phyloP scores from a whole-genome alignment of 2,329 filamentous ascomycete genomes.

The Corynespora cassiicola region DNA sequence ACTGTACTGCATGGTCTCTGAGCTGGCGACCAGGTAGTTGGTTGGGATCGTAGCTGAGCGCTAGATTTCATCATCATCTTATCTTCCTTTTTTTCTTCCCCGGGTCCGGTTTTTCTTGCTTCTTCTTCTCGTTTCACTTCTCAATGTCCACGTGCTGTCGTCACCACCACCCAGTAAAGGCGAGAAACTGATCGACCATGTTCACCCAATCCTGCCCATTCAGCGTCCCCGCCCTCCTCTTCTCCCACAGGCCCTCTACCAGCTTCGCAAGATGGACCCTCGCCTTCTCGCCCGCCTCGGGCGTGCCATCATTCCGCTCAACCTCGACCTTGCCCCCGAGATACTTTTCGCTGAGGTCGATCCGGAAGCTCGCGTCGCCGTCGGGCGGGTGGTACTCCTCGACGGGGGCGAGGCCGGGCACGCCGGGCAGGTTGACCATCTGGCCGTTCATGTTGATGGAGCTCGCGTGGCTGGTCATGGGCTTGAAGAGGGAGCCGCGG shows the following conservation, averaged over 20 bases:
- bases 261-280: constrained; percentile 25
- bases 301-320: constrained; percentile 40
- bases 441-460: constrained; percentile 27
- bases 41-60: too few relatives aligned
- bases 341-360: constrained; percentile 46
- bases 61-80: too few relatives aligned
- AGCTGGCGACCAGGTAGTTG: too few relatives aligned
- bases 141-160: constrained; percentile 6
- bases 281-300: constrained; percentile 36
- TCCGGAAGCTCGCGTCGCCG: constrained; percentile 44
- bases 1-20: too few relatives aligned
- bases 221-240: constrained; percentile 33
- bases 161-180: constrained; percentile 39
- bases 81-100: too few relatives aligned
- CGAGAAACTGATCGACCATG: constrained; percentile 43
- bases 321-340: constrained; percentile 37
- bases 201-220: constrained; percentile 43
- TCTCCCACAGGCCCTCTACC: constrained; percentile 40
- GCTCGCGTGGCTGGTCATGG: constrained; percentile 29
- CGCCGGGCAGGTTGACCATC: constrained; percentile 23
- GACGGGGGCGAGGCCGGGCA: constrained; percentile 3
- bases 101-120: too few relatives aligned
- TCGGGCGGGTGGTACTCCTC: constrained; percentile 40
- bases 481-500: constrained; percentile 41
- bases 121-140: too few relatives aligned